These are phyloP conservation scores for Penicillium decumbens DNA, from an alignment of 2,329 filamentous ascomycete genomes.

Conservation along the genomic window DNA sequence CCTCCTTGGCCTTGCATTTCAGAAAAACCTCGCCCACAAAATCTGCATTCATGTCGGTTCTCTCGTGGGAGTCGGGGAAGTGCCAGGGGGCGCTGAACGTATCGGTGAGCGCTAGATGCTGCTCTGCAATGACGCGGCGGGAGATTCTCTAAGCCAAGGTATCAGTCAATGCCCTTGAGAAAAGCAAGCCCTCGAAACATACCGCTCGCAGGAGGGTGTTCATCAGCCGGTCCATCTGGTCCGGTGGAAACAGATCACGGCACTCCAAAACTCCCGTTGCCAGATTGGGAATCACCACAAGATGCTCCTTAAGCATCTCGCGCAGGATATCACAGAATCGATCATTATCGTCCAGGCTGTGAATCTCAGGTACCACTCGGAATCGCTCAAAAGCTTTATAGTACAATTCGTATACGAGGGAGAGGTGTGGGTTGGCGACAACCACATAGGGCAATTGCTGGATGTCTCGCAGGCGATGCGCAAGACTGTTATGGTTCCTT, in stretches of 20 bases:
- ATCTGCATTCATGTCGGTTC: constrained; percentile 61
- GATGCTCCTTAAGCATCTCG: constrained; percentile 75
- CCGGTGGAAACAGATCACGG: constrained; percentile 71
- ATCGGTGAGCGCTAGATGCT: constrained; percentile 90
- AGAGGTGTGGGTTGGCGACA: constrained; percentile 90
- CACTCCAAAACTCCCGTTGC: constrained; percentile 94
- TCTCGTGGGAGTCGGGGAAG: constrained; percentile 70
- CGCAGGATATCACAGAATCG: constrained; percentile 74
- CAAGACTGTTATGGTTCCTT: constrained; percentile 55
- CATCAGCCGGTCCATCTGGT: constrained; percentile 89
- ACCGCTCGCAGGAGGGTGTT: constrained; percentile 86
- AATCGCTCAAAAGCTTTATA: constrained; percentile 93
- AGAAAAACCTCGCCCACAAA: constrained; percentile 96
- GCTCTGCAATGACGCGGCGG: constrained; percentile 91
- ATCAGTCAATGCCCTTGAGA: constrained; percentile 4
- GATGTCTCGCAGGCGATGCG: constrained; percentile 94
- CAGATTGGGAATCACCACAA: constrained; percentile 88
- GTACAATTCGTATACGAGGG: constrained; percentile 93
- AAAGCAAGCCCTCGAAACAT: constrained; percentile 30
- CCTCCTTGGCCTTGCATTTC: constrained; percentile 83
- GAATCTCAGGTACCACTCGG: constrained; percentile 76
- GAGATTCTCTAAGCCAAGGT: constrained; percentile 67
- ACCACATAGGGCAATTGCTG: constrained; percentile 94
- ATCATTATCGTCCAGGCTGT: constrained; percentile 84
- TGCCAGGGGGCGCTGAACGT: constrained; percentile 90